These are phyloP conservation scores for Picea mariana DNA, from an alignment of 83 land plant genomes.

Conservation along the genomic window DNA sequence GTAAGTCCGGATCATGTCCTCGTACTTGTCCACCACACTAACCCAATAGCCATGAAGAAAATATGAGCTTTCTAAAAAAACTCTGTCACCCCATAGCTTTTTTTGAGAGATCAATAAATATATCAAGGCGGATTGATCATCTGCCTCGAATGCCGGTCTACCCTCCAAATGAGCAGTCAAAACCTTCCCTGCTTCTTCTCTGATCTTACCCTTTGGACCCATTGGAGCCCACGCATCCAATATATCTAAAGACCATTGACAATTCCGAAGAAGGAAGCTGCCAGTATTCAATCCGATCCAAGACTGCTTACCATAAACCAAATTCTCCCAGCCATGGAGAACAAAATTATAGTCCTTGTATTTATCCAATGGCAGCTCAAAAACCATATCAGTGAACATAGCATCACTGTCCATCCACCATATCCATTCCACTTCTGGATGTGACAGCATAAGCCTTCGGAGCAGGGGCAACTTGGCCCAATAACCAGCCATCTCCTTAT, in stretches of 20 bases:
- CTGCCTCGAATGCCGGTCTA: slow-evolving; percentile 49
- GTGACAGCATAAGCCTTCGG: slow-evolving; percentile 42
- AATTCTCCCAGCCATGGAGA: slow-evolving; percentile 48
- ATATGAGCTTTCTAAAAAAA: slow-evolving; percentile 47
- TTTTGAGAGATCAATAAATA: slow-evolving; percentile 34
- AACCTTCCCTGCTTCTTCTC: slow-evolving; percentile 43
- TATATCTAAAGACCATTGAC: slow-evolving; percentile 53
- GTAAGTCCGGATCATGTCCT: slow-evolving; percentile 42
- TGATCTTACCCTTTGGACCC: slow-evolving; percentile 44
- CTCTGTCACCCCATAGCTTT: slow-evolving; percentile 33
- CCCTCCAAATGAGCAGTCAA: slow-evolving; percentile 33
- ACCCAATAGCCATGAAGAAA: slow-evolving; percentile 51
- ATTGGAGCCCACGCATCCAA: slow-evolving; percentile 56
- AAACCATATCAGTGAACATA: slow-evolving; percentile 51
- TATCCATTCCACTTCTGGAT: slow-evolving; percentile 51
- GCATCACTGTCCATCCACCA: slow-evolving; percentile 58
- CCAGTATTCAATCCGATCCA: slow-evolving; percentile 52
- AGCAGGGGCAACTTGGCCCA: slow-evolving; percentile 58
- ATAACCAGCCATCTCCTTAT: slow-evolving; percentile 44
- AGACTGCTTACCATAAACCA: slow-evolving; percentile 29
- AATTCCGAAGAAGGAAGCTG: slow-evolving; percentile 42
- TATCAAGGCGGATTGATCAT: slow-evolving; percentile 49
- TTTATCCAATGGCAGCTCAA: slow-evolving; percentile 38
- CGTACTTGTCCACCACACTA: slow-evolving; percentile 39
- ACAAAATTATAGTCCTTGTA: slow-evolving; percentile 37